A percentile compares a stretch with the other conserved stretches of the same genome.
Evolutionary conservation across 2,329 filamentous ascomycete species (phyloP).

Genomic region (Pseudocercospora musae): DNA sequence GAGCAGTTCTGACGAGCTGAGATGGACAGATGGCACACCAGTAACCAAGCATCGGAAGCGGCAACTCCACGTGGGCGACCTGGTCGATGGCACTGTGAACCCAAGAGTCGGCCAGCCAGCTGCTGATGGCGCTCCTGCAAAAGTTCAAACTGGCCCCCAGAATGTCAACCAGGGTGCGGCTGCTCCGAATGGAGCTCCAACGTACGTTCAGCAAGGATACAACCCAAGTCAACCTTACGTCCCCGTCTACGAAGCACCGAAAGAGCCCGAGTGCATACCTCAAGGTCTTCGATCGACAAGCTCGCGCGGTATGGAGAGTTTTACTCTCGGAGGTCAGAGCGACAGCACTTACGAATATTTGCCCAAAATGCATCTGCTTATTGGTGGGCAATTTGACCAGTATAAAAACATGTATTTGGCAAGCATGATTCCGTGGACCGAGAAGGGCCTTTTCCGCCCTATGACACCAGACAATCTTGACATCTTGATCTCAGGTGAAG

Average conservation of each 20-base stretch:
- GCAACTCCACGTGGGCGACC: not conserved
- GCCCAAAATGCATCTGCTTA: slow-evolving; percentile 65
- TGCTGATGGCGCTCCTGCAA: not conserved
- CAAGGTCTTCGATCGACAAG: slow-evolving; percentile 57
- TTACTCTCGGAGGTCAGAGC: slow-evolving; percentile 54
- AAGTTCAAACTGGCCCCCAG: not conserved
- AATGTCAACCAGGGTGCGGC: not conserved
- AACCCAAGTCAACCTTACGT: not conserved
- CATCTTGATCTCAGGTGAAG: slow-evolving; percentile 69
- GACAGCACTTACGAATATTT: slow-evolving; percentile 59
- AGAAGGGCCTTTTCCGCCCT: slow-evolving; percentile 73
- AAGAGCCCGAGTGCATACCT: slow-evolving; percentile 20
- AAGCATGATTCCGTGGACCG: slow-evolving; percentile 64
- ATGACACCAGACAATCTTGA: slow-evolving; percentile 66
- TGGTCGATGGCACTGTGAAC: not conserved
- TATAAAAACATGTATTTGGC: slow-evolving; percentile 71
- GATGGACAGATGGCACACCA: slow-evolving; percentile 2
- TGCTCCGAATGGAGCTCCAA: not conserved
- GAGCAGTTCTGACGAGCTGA: not conserved
- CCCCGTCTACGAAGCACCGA: not conserved
- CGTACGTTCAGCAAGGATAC: not conserved
- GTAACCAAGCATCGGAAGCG: not conserved
- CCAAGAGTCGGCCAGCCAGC: not conserved
- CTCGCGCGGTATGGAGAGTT: slow-evolving; percentile 47
- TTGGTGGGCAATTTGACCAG: slow-evolving; percentile 70